Conservation (phyloP, 2,329 filamentous ascomycete species). For the Verticillium zaregamsianum region DNA sequence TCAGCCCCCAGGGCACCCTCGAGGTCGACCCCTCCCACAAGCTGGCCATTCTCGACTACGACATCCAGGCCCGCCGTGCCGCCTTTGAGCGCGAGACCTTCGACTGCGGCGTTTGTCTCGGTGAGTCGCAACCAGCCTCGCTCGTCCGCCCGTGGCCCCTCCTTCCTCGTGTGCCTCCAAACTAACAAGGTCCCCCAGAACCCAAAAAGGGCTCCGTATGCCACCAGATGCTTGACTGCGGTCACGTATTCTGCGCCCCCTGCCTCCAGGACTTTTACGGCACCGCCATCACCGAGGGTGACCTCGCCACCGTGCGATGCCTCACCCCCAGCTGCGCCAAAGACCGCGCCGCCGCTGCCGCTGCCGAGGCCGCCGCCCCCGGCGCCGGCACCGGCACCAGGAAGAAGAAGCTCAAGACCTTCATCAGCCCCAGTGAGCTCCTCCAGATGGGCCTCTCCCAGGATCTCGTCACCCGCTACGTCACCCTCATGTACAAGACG, state of each 20-base stretch:
- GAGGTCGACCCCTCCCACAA: constrained; percentile 55
- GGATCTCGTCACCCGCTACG: constrained; percentile 77
- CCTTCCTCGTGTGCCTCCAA: not conserved
- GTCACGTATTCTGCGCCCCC: constrained; percentile 85
- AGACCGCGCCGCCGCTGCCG: constrained; percentile 38
- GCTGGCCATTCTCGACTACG: constrained; percentile 71
- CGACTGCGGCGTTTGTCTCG: constrained; percentile 79
- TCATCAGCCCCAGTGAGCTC: constrained; percentile 79
- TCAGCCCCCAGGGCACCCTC: constrained; percentile 42
- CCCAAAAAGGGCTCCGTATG: constrained; percentile 84
- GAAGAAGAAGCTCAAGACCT: constrained; percentile 57
- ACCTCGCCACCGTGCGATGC: constrained; percentile 75
- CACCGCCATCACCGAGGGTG: constrained; percentile 79
- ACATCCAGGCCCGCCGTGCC: constrained; percentile 67
- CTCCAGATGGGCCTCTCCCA: constrained; percentile 69
- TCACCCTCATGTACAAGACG: constrained; percentile 86
- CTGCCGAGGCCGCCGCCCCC: constrained; percentile 8
- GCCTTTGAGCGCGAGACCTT: constrained; percentile 83
- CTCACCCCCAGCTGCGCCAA: constrained; percentile 75
- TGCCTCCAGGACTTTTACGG: constrained; percentile 91
- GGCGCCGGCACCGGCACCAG: constrained; percentile 22
- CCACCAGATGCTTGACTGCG: constrained; percentile 77
- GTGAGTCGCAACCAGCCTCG: constrained; percentile 28
- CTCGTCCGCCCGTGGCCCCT: not conserved
- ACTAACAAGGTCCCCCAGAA: constrained; percentile 41